A percentile compares a stretch with the other conserved stretches of the same genome.
Evolutionary conservation across 108 stramenopile species (phyloP).

Genomic region (Pelagomonas calceolata): DNA sequence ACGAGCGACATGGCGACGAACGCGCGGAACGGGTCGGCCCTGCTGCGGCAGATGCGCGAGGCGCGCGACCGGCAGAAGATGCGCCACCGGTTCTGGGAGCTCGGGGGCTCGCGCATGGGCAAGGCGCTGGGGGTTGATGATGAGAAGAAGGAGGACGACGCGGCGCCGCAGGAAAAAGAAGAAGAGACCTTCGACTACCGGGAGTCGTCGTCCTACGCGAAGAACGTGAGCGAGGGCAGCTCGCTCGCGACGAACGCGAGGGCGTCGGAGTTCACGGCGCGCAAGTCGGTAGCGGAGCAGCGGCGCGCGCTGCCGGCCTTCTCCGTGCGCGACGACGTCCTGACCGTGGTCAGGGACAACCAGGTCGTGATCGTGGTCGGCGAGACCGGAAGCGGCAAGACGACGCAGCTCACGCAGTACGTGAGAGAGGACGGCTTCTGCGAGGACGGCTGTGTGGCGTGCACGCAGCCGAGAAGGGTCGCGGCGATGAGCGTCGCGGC

Average conservation of each 20-base stretch:
- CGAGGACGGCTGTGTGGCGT: constrained; percentile 85
- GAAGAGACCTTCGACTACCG: constrained; percentile 23
- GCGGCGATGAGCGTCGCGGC: constrained; percentile 99
- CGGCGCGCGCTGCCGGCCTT: constrained; percentile 86
- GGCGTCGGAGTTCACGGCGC: constrained; percentile 66
- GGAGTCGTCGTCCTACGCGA: background rate
- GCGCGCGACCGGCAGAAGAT: constrained; percentile 25
- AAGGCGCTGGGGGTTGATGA: too few relatives aligned
- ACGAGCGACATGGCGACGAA: constrained; percentile 80
- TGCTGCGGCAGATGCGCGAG: background rate
- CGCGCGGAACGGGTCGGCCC: constrained; percentile 71
- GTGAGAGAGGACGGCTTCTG: constrained; percentile 87
- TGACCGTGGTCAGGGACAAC: constrained; percentile 81
- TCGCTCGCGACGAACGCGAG: constrained; percentile 81
- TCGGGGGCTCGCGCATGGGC: constrained; percentile 90
- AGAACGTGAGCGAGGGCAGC: constrained; percentile 38
- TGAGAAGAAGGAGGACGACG: constrained; percentile 58
- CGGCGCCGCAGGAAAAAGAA: background rate
- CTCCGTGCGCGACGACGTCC: constrained; percentile 78
- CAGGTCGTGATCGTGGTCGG: constrained; percentile 86
- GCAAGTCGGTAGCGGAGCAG: constrained; percentile 79
- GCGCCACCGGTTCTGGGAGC: constrained; percentile 95
- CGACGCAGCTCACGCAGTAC: constrained; percentile 96
- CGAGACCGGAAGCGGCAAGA: constrained; percentile 86
- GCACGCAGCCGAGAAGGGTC: constrained; percentile 87